phyloP scores from a whole-genome alignment of 495 filamentous ascomycete genomes.

The Daldinia caldariorum region DNA sequence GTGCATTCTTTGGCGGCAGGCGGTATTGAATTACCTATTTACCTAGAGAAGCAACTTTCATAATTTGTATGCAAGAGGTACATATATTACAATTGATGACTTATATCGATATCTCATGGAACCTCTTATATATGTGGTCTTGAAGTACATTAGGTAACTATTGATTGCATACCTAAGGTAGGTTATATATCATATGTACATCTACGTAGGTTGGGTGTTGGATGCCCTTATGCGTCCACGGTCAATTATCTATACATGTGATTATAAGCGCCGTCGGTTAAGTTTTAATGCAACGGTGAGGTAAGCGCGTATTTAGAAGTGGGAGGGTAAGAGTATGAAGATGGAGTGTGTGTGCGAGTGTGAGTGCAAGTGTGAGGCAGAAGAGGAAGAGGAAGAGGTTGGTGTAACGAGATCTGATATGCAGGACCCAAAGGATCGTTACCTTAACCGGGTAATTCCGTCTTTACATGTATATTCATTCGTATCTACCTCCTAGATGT shows the following conservation, averaged over 20 bases:
- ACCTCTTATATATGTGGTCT: no score
- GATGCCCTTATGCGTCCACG: neutral
- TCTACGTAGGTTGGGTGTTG: neutral
- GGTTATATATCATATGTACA: no score
- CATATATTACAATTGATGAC: no score
- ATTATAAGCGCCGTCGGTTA: neutral
- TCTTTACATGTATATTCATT: neutral
- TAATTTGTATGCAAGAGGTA: neutral
- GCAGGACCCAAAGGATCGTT: conserved; percentile 7
- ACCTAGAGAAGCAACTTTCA: neutral
- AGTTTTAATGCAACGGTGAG: neutral
- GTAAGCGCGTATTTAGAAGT: neutral
- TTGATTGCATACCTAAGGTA: conserved; percentile 9
- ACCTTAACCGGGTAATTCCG: conserved; percentile 1
- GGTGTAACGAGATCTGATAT: conserved; percentile 28
- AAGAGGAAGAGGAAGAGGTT: no score
- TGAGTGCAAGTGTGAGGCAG: neutral
- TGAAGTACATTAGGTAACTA: neutral
- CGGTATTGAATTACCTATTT: neutral
- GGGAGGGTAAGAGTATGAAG: neutral
- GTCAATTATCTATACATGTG: neutral
- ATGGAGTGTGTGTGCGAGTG: no score
- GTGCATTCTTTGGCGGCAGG: neutral
- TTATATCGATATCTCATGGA: no score
- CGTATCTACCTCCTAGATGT: neutral